Percentiles rank a stretch among this genome's conserved stretches.
Evolutionary conservation across 179 eudicot species (phyloP).

Genomic region (Vitellaria paradoxa): DNA sequence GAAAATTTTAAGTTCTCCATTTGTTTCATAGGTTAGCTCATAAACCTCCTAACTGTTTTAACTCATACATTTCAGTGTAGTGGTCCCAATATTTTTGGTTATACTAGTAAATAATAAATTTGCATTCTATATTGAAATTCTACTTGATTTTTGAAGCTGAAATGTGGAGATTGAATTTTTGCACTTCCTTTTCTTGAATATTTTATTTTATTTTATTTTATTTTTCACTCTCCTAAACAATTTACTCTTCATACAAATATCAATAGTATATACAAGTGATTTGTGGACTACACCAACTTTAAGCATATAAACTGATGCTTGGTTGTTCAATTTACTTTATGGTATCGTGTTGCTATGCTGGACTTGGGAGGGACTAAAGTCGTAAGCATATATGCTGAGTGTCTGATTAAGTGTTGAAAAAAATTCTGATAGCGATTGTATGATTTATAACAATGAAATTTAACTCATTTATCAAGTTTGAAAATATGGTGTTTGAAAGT

Average conservation of each 20-base stretch:
- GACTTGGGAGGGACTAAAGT: neutral
- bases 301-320: conserved; percentile 6
- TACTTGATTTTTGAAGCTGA: neutral
- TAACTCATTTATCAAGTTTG: neutral
- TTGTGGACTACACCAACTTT: neutral
- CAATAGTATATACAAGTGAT: neutral
- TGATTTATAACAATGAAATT: neutral
- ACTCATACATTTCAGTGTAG: neutral
- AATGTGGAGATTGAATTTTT: neutral
- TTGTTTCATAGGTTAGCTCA: neutral
- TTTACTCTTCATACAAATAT: neutral
- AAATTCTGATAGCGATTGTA: neutral
- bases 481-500: conserved; percentile 1
- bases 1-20: neutral
- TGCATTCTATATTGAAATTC: neutral
- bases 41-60: neutral
- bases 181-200: neutral
- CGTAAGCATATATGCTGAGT: neutral
- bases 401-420: neutral
- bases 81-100: neutral
- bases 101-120: neutral
- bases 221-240: neutral
- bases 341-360: neutral
- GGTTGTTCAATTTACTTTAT: neutral
- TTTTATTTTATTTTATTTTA: neutral